Conservation (phyloP, 148 eudicot genomes). For the Diospyros lotus region DNA sequence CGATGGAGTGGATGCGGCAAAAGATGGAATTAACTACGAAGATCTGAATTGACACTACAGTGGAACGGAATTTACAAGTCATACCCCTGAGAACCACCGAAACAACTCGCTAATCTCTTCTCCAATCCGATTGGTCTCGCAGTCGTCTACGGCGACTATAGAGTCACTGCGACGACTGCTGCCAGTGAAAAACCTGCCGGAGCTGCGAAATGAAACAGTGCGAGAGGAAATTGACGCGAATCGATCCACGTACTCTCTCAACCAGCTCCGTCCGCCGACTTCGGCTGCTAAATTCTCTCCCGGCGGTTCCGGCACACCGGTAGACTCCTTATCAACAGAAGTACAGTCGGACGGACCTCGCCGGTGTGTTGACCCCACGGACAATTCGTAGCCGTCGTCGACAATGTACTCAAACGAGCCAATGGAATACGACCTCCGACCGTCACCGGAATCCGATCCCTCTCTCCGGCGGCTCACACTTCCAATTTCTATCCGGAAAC, state of each 20-base stretch:
- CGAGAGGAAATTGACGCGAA: conserved; percentile 43
- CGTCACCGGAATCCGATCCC: conserved; percentile 25
- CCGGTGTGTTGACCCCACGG: conserved; percentile 29
- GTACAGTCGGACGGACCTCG: conserved; percentile 18
- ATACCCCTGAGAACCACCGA: conserved; percentile 79
- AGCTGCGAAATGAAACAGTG: conserved; percentile 56
- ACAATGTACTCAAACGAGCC: conserved; percentile 71
- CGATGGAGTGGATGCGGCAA: neutral
- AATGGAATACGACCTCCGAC: conserved; percentile 49
- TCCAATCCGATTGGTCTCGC: conserved; percentile 52
- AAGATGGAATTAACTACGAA: neutral
- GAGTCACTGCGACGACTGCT: conserved; percentile 60
- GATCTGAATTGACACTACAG: neutral
- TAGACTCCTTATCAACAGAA: neutral
- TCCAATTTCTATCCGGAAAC: conserved; percentile 80
- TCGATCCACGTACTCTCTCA: conserved; percentile 68
- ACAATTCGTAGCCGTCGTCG: conserved; percentile 48
- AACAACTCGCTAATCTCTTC: conserved; percentile 81
- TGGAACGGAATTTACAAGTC: conserved; percentile 15
- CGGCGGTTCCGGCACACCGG: conserved; percentile 14
- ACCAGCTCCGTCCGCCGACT: conserved; percentile 45
- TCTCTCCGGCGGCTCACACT: conserved; percentile 48
- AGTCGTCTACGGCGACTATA: conserved; percentile 31
- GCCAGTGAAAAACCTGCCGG: conserved; percentile 71
- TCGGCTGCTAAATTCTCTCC: conserved; percentile 25